Evolutionary conservation across 306 rosid genomes (phyloP).

Genomic region (Begonia masoniana): DNA sequence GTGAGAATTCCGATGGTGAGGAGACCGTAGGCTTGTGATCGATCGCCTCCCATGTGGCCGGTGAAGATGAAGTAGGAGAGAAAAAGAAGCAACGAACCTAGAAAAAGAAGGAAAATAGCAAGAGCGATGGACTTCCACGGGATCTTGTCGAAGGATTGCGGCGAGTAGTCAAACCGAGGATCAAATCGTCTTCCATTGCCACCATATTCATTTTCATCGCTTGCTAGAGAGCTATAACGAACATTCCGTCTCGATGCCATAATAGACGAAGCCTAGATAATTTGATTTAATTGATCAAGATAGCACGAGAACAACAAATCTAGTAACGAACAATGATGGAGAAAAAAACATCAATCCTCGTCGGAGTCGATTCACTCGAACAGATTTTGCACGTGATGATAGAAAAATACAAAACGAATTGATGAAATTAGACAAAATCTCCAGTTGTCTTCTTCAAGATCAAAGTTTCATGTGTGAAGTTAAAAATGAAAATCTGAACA

Average conservation of each 20-base stretch:
- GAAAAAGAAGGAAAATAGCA: constrained; percentile 66
- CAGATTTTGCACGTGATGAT: no score
- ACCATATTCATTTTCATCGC: constrained; percentile 36
- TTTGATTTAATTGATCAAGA: background rate
- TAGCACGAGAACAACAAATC: no score
- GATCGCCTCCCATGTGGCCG: constrained; percentile 94
- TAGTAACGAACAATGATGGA: no score
- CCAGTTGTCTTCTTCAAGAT: no score
- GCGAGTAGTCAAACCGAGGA: constrained; percentile 81
- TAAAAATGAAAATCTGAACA: no score
- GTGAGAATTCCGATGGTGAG: constrained; percentile 68
- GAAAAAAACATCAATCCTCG: no score
- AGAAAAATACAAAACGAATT: no score
- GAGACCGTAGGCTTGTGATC: constrained; percentile 84
- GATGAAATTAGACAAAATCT: no score
- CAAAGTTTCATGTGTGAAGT: no score
- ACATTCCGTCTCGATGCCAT: constrained; percentile 67
- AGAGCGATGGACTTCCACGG: constrained; percentile 92
- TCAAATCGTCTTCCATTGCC: constrained; percentile 30
- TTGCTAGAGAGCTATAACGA: constrained; percentile 41
- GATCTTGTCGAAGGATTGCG: constrained; percentile 59
- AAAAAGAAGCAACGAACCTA: constrained; percentile 62
- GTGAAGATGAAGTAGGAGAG: constrained; percentile 72
- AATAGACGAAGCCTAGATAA: background rate
- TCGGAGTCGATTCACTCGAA: no score